Conservation (phyloP, 2,329 filamentous ascomycete genomes). For the Lanzia echinophila region DNA sequence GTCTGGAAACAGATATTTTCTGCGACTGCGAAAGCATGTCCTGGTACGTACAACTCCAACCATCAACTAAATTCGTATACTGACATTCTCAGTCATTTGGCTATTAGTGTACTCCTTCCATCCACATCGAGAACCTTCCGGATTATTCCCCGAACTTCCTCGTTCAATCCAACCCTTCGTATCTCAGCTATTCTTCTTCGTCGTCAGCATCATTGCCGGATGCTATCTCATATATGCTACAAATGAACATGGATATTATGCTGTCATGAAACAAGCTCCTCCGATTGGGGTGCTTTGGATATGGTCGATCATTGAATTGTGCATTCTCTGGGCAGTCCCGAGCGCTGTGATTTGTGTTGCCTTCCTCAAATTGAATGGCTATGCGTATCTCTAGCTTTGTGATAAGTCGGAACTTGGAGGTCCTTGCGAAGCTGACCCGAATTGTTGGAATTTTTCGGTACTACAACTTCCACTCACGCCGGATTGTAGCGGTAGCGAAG, state of each 20-base stretch:
- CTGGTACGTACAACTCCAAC: slow-evolving; percentile 36
- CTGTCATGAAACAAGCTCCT: slow-evolving; percentile 88
- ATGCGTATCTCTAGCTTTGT: slow-evolving; percentile 19
- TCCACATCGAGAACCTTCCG: slow-evolving; percentile 37
- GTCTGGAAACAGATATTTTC: slow-evolving; percentile 47
- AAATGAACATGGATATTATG: slow-evolving; percentile 74
- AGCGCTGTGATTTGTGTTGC: slow-evolving; percentile 38
- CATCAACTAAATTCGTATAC: not conserved
- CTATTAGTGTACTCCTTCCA: slow-evolving; percentile 30
- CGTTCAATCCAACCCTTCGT: slow-evolving; percentile 39
- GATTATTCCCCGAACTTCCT: slow-evolving; percentile 45
- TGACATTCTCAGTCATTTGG: slow-evolving; percentile 31
- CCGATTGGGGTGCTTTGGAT: slow-evolving; percentile 85
- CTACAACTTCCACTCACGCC: too few relatives aligned
- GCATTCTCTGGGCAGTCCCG: slow-evolving; percentile 56
- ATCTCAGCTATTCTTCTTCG: slow-evolving; percentile 58
- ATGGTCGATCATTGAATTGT: slow-evolving; percentile 85
- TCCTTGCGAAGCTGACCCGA: too few relatives aligned
- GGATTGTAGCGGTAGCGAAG: too few relatives aligned
- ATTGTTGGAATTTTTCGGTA: too few relatives aligned
- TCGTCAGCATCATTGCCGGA: slow-evolving; percentile 54
- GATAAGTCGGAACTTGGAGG: not conserved
- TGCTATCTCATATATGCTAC: slow-evolving; percentile 77
- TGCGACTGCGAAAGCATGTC: slow-evolving; percentile 47
- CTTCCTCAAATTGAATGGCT: slow-evolving; percentile 24